A percentile compares a stretch with the other conserved stretches of the same genome.
Evolutionary conservation across 2,329 filamentous ascomycete genomes (phyloP).

Genomic region (Rhexocercosporidium sp.): DNA sequence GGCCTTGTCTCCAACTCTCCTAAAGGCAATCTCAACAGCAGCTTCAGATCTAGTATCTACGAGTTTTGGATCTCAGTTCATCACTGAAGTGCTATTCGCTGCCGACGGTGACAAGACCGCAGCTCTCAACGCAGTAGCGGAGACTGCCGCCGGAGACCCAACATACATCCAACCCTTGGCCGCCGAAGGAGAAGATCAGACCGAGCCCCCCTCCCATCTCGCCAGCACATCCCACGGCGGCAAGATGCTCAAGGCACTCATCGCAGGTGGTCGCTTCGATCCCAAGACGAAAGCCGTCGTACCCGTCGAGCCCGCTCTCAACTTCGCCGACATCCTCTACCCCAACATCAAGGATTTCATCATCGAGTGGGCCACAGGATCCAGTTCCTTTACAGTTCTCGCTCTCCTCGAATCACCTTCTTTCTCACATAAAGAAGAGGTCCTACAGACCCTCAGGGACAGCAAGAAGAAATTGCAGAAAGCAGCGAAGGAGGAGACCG

Average conservation of each 20-base stretch:
- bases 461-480: constrained; percentile 73
- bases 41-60: constrained; percentile 73
- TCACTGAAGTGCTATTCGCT: constrained; percentile 81
- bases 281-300: constrained; percentile 71
- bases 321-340: constrained; percentile 84
- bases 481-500: constrained; percentile 64
- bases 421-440: constrained; percentile 69
- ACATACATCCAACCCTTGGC: constrained; percentile 41
- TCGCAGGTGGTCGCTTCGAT: constrained; percentile 88
- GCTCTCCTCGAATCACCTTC: constrained; percentile 77
- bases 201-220: constrained; percentile 53
- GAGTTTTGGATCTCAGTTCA: constrained; percentile 85
- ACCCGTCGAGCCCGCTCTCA: constrained; percentile 74
- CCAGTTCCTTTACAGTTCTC: constrained; percentile 85
- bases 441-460: constrained; percentile 74
- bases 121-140: constrained; percentile 74
- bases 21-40: constrained; percentile 73
- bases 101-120: constrained; percentile 76
- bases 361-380: constrained; percentile 83
- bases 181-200: constrained; percentile 44
- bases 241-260: constrained; percentile 88
- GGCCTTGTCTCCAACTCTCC: constrained; percentile 73
- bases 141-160: constrained; percentile 63
- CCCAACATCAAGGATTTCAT: constrained; percentile 76
- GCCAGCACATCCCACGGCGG: constrained; percentile 68